These are phyloP conservation scores for Stagonosporopsis chrysanthemi DNA, from an alignment of 2,329 filamentous ascomycete genomes.

Conservation along the genomic window DNA sequence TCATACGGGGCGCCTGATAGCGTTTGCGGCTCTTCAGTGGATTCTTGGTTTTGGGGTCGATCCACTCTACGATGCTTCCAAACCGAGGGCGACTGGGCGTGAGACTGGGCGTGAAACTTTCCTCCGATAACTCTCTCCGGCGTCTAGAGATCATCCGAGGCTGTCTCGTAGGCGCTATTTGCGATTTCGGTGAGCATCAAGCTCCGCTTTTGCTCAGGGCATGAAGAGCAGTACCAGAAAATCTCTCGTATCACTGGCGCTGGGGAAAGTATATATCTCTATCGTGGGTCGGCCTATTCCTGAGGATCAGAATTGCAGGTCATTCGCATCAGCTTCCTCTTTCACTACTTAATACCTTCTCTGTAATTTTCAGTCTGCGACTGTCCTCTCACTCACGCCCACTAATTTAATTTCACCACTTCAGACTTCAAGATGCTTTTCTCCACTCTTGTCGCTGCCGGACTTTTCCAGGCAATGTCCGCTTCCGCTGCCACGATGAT, in stretches of 20 bases:
- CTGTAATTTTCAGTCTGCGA: slow-evolving; percentile 13
- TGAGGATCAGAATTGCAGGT: slow-evolving; percentile 27
- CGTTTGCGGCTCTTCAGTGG: slow-evolving; percentile 1
- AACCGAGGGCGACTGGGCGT: slow-evolving; percentile 16
- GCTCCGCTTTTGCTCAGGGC: slow-evolving; percentile 12
- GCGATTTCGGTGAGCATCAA: slow-evolving; percentile 19
- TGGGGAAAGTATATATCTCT: slow-evolving; percentile 20
- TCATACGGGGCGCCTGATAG: not conserved
- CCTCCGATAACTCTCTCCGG: not conserved
- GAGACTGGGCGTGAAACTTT: slow-evolving; percentile 19
- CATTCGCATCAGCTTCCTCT: slow-evolving; percentile 21
- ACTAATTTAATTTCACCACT: slow-evolving; percentile 5
- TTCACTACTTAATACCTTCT: slow-evolving; percentile 7
- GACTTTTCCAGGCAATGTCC: slow-evolving; percentile 35
- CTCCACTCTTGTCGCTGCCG: slow-evolving; percentile 28
- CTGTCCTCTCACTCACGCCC: slow-evolving; percentile 10
- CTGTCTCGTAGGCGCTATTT: slow-evolving; percentile 11
- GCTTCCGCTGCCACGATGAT: slow-evolving; percentile 39
- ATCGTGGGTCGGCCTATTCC: slow-evolving; percentile 4
- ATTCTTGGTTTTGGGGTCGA: not conserved
- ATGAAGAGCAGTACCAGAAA: not conserved
- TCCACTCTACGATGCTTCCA: slow-evolving; percentile 10
- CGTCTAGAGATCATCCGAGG: slow-evolving; percentile 5
- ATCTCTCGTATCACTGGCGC: not conserved
- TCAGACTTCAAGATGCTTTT: slow-evolving; percentile 34